phyloP scores from a whole-genome alignment of 148 eudicot genomes.

The Talinum fruticosum region DNA sequence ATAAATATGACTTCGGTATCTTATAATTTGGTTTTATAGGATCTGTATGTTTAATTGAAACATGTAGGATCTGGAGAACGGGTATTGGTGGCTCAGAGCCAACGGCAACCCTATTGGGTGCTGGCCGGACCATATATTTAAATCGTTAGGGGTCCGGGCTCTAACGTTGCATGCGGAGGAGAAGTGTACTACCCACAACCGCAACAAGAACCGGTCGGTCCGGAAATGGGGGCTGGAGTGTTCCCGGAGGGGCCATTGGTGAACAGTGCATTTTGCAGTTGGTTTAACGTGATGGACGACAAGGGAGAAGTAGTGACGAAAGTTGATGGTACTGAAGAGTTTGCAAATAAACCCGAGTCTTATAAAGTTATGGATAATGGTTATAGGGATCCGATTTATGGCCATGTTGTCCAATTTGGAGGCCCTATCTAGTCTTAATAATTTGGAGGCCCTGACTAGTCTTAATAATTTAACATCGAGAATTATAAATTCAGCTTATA shows the following conservation, averaged over 20 bases:
- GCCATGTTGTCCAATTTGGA: not conserved
- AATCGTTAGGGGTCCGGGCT: not conserved
- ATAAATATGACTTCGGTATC: not conserved
- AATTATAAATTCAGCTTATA: not conserved
- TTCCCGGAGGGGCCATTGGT: not conserved
- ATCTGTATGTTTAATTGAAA: not conserved
- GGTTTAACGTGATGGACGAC: not conserved
- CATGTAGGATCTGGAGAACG: not conserved
- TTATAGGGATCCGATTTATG: not conserved
- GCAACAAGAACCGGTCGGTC: not conserved
- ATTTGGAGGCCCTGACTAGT: not conserved
- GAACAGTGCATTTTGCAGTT: not conserved
- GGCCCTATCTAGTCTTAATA: not conserved
- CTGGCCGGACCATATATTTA: not conserved
- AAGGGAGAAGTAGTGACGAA: not conserved
- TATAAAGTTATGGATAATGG: not conserved
- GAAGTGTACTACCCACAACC: not conserved
- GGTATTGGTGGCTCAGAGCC: not conserved
- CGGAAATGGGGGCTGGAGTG: not conserved
- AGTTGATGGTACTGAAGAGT: not conserved
- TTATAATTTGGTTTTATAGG: too few relatives aligned
- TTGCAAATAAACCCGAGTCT: not conserved
- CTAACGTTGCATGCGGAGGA: not conserved
- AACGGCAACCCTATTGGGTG: not conserved
- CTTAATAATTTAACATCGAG: not conserved